Evolutionary conservation across 1,284 basidiomycete species (phyloP).

Genomic region (Phlebopus sp.): DNA sequence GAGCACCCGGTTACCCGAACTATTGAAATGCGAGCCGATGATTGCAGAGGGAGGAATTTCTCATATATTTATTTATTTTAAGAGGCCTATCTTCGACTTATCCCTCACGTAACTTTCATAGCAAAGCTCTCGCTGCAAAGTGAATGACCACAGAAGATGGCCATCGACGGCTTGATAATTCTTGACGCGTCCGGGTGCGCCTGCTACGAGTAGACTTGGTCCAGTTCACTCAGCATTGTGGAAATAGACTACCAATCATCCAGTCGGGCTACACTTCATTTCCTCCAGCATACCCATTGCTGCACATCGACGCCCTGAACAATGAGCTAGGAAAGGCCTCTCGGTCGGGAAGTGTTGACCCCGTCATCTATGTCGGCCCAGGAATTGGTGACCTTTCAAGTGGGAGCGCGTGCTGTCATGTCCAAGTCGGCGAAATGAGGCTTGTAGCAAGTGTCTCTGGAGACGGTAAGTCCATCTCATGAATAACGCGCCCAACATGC

Average conservation of each 20-base stretch:
- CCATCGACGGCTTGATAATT: slow-evolving; percentile 89
- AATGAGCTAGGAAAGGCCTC: slow-evolving; percentile 60
- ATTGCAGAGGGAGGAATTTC: too few species aligned
- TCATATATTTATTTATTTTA: not conserved
- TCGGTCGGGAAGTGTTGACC: slow-evolving; percentile 59
- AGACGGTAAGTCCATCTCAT: slow-evolving; percentile 55
- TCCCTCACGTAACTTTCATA: not conserved
- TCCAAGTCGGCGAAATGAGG: slow-evolving; percentile 72
- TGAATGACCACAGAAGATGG: slow-evolving; percentile 42
- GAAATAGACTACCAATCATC: slow-evolving; percentile 76
- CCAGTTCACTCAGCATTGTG: slow-evolving; percentile 15
- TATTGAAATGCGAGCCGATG: too few species aligned
- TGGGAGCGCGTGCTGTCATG: slow-evolving; percentile 74
- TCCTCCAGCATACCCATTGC: slow-evolving; percentile 74
- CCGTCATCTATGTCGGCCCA: slow-evolving; percentile 63
- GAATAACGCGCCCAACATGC: not conserved
- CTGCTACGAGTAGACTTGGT: slow-evolving; percentile 1
- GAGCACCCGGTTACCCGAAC: not conserved
- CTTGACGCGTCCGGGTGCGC: slow-evolving; percentile 76
- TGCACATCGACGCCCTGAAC: slow-evolving; percentile 86
- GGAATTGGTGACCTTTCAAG: slow-evolving; percentile 46
- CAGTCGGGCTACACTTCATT: slow-evolving; percentile 87
- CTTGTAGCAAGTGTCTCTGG: slow-evolving; percentile 80
- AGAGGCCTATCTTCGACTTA: not conserved
- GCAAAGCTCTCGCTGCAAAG: not conserved